A percentile compares a stretch with the other conserved stretches of the same genome.
Conservation (phyloP, 345 rosid genomes). For the Murraya koenigii region DNA sequence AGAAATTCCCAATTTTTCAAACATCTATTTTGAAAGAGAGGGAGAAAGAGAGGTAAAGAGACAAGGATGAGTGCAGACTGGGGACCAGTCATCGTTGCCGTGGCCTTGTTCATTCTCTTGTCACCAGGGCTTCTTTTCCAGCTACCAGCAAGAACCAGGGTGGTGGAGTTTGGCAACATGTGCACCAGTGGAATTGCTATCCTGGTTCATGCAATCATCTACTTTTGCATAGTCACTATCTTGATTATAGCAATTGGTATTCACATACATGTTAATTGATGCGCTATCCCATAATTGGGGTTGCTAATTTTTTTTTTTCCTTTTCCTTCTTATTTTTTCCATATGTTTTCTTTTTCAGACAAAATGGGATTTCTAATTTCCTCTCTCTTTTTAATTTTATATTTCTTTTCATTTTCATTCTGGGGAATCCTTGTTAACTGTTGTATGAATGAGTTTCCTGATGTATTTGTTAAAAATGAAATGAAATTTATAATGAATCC, state of each 20-base stretch:
- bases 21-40: neutral
- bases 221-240: conserved; percentile 77
- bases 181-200: conserved; percentile 84
- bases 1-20: conserved; percentile 1
- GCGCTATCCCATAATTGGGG: neutral
- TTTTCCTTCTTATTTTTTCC: neutral
- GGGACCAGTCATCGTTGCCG: conserved; percentile 80
- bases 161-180: conserved; percentile 95
- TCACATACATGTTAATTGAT: conserved; percentile 48
- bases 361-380: neutral
- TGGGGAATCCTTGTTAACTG: neutral
- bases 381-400: neutral
- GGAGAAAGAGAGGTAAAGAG: neutral
- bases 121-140: conserved; percentile 93
- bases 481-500: neutral
- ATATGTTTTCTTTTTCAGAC: neutral
- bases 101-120: conserved; percentile 65
- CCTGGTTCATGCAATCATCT: conserved; percentile 79
- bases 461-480: neutral
- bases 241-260: conserved; percentile 69
- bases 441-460: neutral
- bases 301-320: neutral
- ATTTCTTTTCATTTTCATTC: neutral
- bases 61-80: conserved; percentile 66
- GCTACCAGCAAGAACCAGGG: conserved; percentile 69